phyloP scores from a whole-genome alignment of 148 eudicot species.

The Rhododendron simsii region DNA sequence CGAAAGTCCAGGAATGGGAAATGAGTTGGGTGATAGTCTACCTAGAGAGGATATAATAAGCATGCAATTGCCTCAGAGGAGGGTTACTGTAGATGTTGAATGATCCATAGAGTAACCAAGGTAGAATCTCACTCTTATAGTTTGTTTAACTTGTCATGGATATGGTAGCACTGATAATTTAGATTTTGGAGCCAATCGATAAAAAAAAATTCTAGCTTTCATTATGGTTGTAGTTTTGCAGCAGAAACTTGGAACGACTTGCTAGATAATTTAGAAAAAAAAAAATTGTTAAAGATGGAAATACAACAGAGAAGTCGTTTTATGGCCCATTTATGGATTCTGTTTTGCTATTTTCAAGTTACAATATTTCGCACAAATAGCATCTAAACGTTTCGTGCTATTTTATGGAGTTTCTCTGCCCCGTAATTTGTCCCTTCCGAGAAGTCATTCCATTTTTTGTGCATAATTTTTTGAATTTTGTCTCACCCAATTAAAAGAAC shows the following conservation, averaged over 20 bases:
- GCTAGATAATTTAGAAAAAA: neutral
- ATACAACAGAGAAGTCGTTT: neutral
- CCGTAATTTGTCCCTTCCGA: too few relatives aligned
- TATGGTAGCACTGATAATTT: neutral
- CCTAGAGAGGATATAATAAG: conserved; percentile 80
- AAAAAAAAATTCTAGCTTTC: neutral
- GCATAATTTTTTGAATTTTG: too few relatives aligned
- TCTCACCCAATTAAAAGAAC: too few relatives aligned
- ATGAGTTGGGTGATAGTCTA: conserved; percentile 14
- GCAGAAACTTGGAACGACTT: neutral
- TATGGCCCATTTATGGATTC: neutral
- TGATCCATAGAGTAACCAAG: conserved; percentile 3
- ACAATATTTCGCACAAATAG: neutral
- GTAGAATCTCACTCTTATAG: neutral
- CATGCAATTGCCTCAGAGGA: conserved; percentile 83
- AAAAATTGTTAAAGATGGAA: neutral
- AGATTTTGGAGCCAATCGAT: neutral
- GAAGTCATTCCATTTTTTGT: too few relatives aligned
- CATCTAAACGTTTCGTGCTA: neutral
- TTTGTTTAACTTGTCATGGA: neutral
- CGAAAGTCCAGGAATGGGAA: conserved; percentile 33
- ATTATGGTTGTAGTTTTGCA: neutral
- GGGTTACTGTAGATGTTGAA: conserved; percentile 24
- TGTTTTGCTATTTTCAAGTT: neutral
- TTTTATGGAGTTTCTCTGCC: neutral